Evolutionary conservation across 352 stramenopile genomes (phyloP), one percentile per base, ranked within the genome.

Genomic region (Pythium biforme): DNA sequence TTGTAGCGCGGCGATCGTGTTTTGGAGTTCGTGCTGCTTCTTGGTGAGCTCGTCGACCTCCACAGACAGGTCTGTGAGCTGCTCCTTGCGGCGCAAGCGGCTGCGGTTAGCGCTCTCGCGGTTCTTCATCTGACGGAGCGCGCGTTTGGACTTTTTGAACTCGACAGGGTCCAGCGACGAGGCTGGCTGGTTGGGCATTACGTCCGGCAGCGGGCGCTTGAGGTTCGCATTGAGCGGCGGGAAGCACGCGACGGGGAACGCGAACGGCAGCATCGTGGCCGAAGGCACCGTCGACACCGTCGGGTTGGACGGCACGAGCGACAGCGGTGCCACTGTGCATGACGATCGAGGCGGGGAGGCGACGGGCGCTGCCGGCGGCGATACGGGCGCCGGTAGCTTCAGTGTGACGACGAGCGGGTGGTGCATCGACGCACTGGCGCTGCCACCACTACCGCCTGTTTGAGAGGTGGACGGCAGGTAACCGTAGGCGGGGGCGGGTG

Each of bases 81-180:
- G 81, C 5, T 79, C 79, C 71, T 92, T 94, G 47, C 82, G 77
- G 6, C 81, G 79, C 48, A 90, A 48, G 23, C 84, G 82, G 41
- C 80, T 91, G 63, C 86, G 87, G 76, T 94, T 94, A 58, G 84
- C 84, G 55, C 84, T 94, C 57, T 94, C 84, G 40, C 84, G 76
- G 74, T 94, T 94, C 63, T 94, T 94, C 84, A 94, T 94, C 66
- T 92, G 77, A 3, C 84, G 82, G 49, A 92, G 90, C 64, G 90
- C 84, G 20, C 82, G 77, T 75, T 92, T 94, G 6, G 83, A 88
- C 25, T 89, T 88, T 59, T 89, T 90, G 25, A 67, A 45, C 33
- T 71, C 67, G 37, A 69, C 53, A 8, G 50, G 57, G 41, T 74
- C 70, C 22, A 46, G 34, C 11, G 61, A 23, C 1, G 67, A 27